Base-by-base conservation (phyloP, 139 green algal genomes). In the Nannochloris sp. region DNA sequence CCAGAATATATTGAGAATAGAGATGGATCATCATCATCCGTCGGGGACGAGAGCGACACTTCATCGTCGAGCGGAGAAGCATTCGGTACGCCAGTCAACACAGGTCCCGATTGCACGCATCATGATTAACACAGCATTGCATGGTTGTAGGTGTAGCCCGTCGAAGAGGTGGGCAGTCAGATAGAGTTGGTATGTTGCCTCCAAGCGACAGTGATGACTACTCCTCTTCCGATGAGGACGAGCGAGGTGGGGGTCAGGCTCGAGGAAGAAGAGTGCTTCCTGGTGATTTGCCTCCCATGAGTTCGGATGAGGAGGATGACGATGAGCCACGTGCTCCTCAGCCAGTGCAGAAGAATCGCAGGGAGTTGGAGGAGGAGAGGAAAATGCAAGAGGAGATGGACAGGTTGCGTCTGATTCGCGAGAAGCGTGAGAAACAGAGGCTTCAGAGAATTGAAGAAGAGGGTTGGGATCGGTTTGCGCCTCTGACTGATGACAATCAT, bases 401-500 rank as follows among this genome's bases (percentile, higher is more conserved):
- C 71, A 68, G 85, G 2, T 64, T 92, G 61, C 64, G 81, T 67
- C 48, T 92, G 11, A 87, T 89, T 54, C 67, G 87, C 54, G 87
- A 84, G 69, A 70, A 83, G 81, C 85, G 68, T 5, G 86, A 93
- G 75, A 64, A 86, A 15, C 78, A 91, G 49, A 74, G 85, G 9
- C 61, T 78, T 37, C 75, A 85, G 64, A 78, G 86, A 40, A 89
- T 93, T 55, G 61, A 43, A 11, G 50, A 77, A 1, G 86, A 93
- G 61, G 86, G 86, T 48, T 93, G 76, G 75, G 86, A 93, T 63
- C 69, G 86, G 48, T 93, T 78, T 66, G 79, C 79, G 8, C 81
- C 81, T 43, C 44, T 86, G 19, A 69, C 73, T 5, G 74, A 84
- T 4, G 80, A 69, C 44, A 86, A 88, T 72, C 83, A 58, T 46